These are phyloP conservation scores for Botrytis deweyae DNA, from an alignment of 2,329 filamentous ascomycete species.

Conservation along the genomic window DNA sequence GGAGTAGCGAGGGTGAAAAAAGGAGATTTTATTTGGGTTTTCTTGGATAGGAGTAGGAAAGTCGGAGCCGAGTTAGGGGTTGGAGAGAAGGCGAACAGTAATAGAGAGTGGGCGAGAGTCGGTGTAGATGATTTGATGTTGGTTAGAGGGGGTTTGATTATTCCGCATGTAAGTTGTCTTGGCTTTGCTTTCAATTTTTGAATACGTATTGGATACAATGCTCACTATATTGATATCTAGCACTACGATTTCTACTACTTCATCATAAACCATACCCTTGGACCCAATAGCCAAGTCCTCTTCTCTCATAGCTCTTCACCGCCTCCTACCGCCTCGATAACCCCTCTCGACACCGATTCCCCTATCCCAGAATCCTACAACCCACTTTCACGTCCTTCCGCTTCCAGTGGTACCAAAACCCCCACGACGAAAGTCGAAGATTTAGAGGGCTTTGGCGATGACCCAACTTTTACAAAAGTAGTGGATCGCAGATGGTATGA, in stretches of 20 bases:
- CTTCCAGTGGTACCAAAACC: constrained; percentile 39
- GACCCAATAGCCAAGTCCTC: constrained; percentile 68
- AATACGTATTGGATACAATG: background rate
- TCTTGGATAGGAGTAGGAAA: constrained; percentile 87
- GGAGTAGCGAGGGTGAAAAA: constrained; percentile 86
- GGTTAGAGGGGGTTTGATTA: constrained; percentile 84
- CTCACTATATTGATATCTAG: constrained; percentile 48
- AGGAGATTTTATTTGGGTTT: constrained; percentile 89
- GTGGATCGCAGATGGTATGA: constrained; percentile 97
- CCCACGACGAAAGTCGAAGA: constrained; percentile 36
- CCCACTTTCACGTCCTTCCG: constrained; percentile 42
- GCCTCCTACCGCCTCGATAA: constrained; percentile 9
- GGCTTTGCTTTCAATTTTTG: background rate
- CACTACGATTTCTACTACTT: constrained; percentile 99
- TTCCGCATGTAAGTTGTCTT: constrained; percentile 75
- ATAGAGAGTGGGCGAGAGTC: constrained; percentile 86
- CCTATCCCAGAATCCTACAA: constrained; percentile 39
- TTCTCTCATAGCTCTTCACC: constrained; percentile 69
- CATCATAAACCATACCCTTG: constrained; percentile 80
- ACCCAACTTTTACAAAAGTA: constrained; percentile 83
- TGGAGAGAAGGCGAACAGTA: constrained; percentile 57
- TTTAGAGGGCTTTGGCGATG: constrained; percentile 74
- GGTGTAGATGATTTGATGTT: constrained; percentile 95
- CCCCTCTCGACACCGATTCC: constrained; percentile 25
- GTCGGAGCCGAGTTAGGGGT: constrained; percentile 81